Conservation (phyloP, 148 eudicot species). For the Hydrangea macrophylla region DNA sequence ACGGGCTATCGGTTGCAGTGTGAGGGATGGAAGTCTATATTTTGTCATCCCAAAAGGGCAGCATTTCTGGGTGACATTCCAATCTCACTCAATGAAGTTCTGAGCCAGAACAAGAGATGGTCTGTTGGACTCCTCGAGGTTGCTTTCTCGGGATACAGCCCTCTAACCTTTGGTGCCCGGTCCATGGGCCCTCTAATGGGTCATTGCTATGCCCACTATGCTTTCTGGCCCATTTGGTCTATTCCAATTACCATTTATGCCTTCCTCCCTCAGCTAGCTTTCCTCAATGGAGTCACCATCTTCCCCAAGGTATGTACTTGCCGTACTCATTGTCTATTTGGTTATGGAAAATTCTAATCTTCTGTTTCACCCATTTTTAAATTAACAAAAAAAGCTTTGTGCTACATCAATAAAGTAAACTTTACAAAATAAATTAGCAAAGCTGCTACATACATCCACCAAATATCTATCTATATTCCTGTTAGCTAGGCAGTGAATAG, state of each 20-base stretch:
- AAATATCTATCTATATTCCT: too few species aligned
- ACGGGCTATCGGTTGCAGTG: constrained; percentile 53
- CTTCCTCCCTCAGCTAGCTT: constrained; percentile 60
- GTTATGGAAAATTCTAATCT: too few species aligned
- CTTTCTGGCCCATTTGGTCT: constrained; percentile 34
- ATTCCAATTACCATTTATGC: constrained; percentile 52
- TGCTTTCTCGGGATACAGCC: constrained; percentile 34
- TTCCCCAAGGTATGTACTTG: constrained; percentile 57
- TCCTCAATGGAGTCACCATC: constrained; percentile 44
- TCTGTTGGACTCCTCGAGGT: constrained; percentile 51
- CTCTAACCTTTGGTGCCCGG: constrained; percentile 36
- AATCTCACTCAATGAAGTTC: constrained; percentile 29
- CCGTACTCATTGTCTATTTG: too few species aligned
- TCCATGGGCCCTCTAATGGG: constrained; percentile 44
- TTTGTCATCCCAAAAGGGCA: constrained; percentile 49
- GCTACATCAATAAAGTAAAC: too few species aligned
- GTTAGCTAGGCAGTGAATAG: too few species aligned
- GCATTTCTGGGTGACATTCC: constrained; percentile 64
- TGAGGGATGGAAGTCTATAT: constrained; percentile 56
- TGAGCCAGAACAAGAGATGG: constrained; percentile 58
- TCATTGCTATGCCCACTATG: constrained; percentile 32
- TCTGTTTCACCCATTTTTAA: too few species aligned
- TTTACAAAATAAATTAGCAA: too few species aligned
- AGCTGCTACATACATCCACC: too few species aligned
- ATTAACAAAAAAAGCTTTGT: too few species aligned